phyloP scores from a whole-genome alignment of 148 eudicot species.

The Heliamphora exappendiculata region DNA sequence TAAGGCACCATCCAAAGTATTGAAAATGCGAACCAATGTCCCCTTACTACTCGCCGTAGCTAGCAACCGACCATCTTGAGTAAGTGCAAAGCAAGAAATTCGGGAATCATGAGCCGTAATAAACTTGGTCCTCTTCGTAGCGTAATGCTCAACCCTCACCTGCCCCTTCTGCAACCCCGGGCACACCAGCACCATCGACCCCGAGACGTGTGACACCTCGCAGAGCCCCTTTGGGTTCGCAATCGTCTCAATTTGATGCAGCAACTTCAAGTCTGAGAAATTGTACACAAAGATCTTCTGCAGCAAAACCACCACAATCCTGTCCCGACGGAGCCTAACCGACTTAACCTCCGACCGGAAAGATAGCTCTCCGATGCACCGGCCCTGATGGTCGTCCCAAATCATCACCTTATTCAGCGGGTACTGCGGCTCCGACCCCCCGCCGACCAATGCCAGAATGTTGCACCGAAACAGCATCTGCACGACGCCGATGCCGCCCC shows the following conservation, averaged over 20 bases:
- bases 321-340: constrained; percentile 53
- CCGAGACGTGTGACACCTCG: constrained; percentile 53
- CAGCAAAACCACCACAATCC: constrained; percentile 38
- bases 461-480: constrained; percentile 63
- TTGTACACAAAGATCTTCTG: constrained; percentile 57
- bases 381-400: constrained; percentile 52
- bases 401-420: constrained; percentile 53
- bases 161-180: constrained; percentile 69
- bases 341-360: constrained; percentile 47
- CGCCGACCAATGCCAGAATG: constrained; percentile 43
- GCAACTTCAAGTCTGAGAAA: constrained; percentile 49
- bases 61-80: constrained; percentile 50
- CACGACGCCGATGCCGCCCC: constrained; percentile 33
- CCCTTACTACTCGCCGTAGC: constrained; percentile 79
- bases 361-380: constrained; percentile 53
- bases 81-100: constrained; percentile 43
- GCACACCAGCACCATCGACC: constrained; percentile 47
- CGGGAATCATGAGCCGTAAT: constrained; percentile 64
- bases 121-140: constrained; percentile 46
- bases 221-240: constrained; percentile 66
- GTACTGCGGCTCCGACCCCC: constrained; percentile 35
- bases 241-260: constrained; percentile 57
- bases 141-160: constrained; percentile 68
- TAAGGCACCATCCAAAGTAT: constrained; percentile 61
- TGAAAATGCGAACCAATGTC: constrained; percentile 58